Evolutionary conservation across 768 basidiomycete species (phyloP).

Genomic region (Tephrocybe sp.): DNA sequence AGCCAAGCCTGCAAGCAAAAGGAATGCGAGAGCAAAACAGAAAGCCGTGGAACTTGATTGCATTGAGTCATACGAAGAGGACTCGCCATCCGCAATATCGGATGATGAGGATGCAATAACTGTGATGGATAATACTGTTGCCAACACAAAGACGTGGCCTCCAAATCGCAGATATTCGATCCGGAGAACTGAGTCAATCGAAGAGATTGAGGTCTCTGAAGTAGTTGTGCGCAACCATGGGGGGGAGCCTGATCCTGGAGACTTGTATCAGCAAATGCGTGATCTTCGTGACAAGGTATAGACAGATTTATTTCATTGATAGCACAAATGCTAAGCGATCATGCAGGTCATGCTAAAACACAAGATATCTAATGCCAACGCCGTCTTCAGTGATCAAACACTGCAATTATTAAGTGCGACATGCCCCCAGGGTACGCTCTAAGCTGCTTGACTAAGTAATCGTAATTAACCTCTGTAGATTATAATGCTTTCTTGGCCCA

Average conservation of each 20-base stretch:
- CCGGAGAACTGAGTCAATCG: not conserved
- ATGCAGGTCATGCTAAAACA: constrained; percentile 24
- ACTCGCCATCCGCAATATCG: constrained; percentile 14
- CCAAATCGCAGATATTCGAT: no score
- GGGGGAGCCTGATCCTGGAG: constrained; percentile 18
- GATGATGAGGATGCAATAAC: constrained; percentile 25
- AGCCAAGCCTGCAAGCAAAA: constrained; percentile 19
- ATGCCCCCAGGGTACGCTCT: constrained; percentile 37
- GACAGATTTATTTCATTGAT: no score
- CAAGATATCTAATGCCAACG: constrained; percentile 23
- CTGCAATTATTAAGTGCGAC: constrained; percentile 35
- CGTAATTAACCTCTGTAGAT: constrained; percentile 22
- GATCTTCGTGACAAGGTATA: constrained; percentile 22
- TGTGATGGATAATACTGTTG: constrained; percentile 7
- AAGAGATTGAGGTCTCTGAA: constrained; percentile 1
- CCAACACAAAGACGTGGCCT: not conserved
- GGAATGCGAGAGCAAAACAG: constrained; percentile 24
- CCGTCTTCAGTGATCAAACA: constrained; percentile 33
- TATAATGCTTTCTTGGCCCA: constrained; percentile 32
- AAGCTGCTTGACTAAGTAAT: not conserved
- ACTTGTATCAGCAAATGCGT: constrained; percentile 24
- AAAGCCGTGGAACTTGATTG: constrained; percentile 30
- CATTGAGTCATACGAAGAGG: constrained; percentile 32
- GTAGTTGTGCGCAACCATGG: no score
- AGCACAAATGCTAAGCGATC: not conserved